phyloP scores from a whole-genome alignment of 441 rosid genomes.

The Breynia disticha region DNA sequence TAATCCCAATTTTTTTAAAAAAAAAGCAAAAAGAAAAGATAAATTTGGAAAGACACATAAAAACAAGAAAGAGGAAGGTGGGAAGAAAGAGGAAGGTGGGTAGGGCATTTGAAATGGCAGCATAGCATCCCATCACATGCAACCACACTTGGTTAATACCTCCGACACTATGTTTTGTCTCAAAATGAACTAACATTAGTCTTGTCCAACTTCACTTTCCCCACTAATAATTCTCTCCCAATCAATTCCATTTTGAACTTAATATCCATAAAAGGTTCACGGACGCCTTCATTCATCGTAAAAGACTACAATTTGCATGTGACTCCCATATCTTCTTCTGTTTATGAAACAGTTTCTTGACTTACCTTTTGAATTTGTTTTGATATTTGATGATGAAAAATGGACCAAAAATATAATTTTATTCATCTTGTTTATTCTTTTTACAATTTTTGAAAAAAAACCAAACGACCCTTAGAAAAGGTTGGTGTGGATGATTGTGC shows the following conservation, averaged over 20 bases:
- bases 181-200: not conserved
- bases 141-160: not conserved
- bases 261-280: not conserved
- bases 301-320: not conserved
- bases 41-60: too few species aligned
- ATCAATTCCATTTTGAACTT: not conserved
- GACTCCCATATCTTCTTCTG: not conserved
- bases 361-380: not conserved
- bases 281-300: not conserved
- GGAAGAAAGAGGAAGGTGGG: too few species aligned
- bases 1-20: too few species aligned
- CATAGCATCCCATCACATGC: not conserved
- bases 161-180: constrained; percentile 1
- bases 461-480: too few species aligned
- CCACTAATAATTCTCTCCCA: not conserved
- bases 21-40: too few species aligned
- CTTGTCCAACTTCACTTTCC: not conserved
- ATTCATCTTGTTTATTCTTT: too few species aligned
- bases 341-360: not conserved
- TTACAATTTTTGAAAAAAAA: too few species aligned
- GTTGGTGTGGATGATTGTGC: too few species aligned
- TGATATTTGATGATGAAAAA: too few species aligned
- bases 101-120: too few species aligned
- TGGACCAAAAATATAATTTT: too few species aligned
- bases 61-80: too few species aligned